These are phyloP conservation scores for Ceriops decandra DNA, from an alignment of 345 rosid species.

Conservation along the genomic window DNA sequence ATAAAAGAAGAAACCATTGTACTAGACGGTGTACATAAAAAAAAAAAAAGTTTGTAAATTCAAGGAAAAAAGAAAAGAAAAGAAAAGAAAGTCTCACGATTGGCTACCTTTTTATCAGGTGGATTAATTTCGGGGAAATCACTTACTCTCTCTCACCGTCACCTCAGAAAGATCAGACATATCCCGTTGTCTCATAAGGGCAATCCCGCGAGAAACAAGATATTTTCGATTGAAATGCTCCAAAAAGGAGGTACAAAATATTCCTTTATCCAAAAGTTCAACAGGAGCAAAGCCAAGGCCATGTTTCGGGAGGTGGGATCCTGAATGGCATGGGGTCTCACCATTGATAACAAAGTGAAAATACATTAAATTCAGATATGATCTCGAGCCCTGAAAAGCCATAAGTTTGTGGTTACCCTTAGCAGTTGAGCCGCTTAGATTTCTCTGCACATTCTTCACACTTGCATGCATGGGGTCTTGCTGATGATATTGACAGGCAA, in stretches of 20 bases:
- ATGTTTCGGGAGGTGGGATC: constrained; percentile 3
- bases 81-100: too few species aligned
- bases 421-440: not conserved
- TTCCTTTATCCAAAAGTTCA: not conserved
- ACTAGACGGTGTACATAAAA: too few species aligned
- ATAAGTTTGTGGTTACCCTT: not conserved
- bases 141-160: not conserved
- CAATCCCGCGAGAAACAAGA: not conserved
- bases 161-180: not conserved
- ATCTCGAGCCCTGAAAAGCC: constrained; percentile 10
- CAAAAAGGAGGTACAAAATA: constrained; percentile 15
- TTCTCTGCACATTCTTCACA: constrained; percentile 13
- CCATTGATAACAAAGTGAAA: not conserved
- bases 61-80: too few species aligned
- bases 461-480: not conserved
- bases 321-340: constrained; percentile 2
- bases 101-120: too few species aligned
- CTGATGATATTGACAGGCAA: constrained; percentile 16
- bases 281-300: not conserved
- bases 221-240: constrained; percentile 5
- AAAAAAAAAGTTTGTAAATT: too few species aligned
- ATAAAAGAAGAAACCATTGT: too few species aligned
- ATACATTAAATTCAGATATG: not conserved
- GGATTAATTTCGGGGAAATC: not conserved
- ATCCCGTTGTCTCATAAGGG: not conserved